phyloP scores from a whole-genome alignment of 345 rosid genomes.

The Aquilaria malaccensis region DNA sequence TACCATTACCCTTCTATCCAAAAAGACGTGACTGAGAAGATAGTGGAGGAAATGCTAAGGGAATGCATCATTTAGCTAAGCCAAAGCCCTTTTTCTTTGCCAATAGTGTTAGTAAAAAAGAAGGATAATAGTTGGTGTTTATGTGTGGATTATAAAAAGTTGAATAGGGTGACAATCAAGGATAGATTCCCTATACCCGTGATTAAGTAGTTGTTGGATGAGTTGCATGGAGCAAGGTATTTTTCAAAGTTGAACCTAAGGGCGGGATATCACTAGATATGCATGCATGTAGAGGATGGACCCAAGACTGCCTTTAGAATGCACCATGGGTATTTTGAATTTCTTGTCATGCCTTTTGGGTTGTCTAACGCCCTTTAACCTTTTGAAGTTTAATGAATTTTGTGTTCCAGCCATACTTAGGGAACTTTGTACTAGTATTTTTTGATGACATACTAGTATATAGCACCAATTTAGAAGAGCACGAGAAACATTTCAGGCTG shows the following conservation, averaged over 20 bases:
- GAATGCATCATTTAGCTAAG: background rate
- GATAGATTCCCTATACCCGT: constrained; percentile 6
- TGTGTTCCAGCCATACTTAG: background rate
- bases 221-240: background rate
- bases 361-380: background rate
- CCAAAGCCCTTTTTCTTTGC: background rate
- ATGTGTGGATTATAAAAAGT: background rate
- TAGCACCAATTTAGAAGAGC: background rate
- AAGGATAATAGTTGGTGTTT: background rate
- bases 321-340: background rate
- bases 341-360: background rate
- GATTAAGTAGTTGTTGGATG: background rate
- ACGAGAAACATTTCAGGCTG: background rate
- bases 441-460: background rate
- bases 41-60: background rate
- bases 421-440: background rate
- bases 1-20: background rate
- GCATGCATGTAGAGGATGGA: background rate
- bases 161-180: background rate
- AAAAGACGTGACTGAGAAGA: background rate
- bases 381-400: background rate
- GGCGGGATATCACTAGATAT: background rate
- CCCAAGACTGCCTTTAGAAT: background rate
- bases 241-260: background rate
- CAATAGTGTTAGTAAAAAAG: background rate